phyloP scores from a whole-genome alignment of 2,329 filamentous ascomycete species.

The Xylariomycetidae sp. region DNA sequence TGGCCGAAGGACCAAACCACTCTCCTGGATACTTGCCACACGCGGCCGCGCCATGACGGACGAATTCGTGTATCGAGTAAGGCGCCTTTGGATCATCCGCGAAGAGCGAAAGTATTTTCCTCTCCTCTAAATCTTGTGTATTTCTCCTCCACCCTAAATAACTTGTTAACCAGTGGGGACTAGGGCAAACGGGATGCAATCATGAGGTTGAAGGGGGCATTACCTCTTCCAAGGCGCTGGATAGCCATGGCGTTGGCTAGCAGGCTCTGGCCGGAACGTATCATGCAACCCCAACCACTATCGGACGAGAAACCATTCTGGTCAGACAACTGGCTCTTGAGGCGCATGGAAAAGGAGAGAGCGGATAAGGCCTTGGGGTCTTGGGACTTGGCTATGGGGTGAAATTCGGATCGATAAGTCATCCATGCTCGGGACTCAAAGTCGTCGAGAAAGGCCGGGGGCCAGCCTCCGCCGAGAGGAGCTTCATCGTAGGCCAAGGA shows the following conservation, averaged over 20 bases:
- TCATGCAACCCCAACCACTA: slow-evolving; percentile 98
- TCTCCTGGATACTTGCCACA: slow-evolving; percentile 95
- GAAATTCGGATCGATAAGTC: slow-evolving; percentile 88
- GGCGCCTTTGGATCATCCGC: slow-evolving; percentile 81
- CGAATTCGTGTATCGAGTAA: slow-evolving; percentile 94
- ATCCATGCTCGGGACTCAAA: slow-evolving; percentile 94
- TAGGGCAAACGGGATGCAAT: background rate
- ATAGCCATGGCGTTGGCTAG: slow-evolving; percentile 79
- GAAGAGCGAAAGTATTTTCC: slow-evolving; percentile 71
- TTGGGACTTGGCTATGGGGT: slow-evolving; percentile 71
- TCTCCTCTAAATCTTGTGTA: slow-evolving; percentile 54
- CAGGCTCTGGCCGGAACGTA: slow-evolving; percentile 88
- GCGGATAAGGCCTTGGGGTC: slow-evolving; percentile 66
- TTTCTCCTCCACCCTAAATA: slow-evolving; percentile 70
- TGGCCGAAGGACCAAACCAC: slow-evolving; percentile 98
- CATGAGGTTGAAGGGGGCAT: slow-evolving; percentile 9
- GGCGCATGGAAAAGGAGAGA: slow-evolving; percentile 78
- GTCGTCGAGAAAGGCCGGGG: slow-evolving; percentile 78
- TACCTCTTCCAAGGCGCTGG: slow-evolving; percentile 74
- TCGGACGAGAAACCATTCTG: slow-evolving; percentile 84
- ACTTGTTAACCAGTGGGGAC: background rate
- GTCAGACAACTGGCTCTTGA: slow-evolving; percentile 76
- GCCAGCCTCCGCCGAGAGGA: slow-evolving; percentile 63
- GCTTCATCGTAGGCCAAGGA: slow-evolving; percentile 45
- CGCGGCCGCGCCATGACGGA: slow-evolving; percentile 75